Evolutionary conservation across 257 asterid species (phyloP).

Genomic region (Striga asiatica): DNA sequence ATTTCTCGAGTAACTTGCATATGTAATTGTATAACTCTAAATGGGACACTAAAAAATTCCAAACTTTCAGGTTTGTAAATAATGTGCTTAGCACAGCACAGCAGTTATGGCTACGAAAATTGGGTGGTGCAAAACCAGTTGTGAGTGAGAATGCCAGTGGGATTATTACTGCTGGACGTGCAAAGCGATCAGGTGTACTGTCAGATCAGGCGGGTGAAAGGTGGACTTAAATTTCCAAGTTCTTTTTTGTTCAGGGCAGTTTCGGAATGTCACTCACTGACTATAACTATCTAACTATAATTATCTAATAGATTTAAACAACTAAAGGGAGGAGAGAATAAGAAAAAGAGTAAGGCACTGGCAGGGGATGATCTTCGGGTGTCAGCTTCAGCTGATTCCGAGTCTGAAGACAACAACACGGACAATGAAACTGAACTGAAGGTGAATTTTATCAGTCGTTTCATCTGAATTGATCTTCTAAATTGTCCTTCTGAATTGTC

Average conservation of each 20-base stretch:
- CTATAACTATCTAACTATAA: conserved; percentile 16
- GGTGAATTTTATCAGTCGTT: conserved; percentile 31
- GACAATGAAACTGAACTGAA: conserved; percentile 45
- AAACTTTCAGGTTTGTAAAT: conserved; percentile 66
- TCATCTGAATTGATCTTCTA: conserved; percentile 1
- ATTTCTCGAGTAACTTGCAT: no score
- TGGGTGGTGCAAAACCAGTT: conserved; percentile 91
- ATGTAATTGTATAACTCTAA: neutral
- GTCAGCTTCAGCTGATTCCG: conserved; percentile 42
- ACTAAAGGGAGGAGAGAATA: conserved; percentile 70
- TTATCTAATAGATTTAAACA: conserved; percentile 56
- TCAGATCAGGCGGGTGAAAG: conserved; percentile 67
- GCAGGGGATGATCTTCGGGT: conserved; percentile 38
- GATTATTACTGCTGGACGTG: conserved; percentile 93
- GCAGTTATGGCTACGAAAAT: conserved; percentile 91
- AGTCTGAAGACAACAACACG: conserved; percentile 41
- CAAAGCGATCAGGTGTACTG: conserved; percentile 63
- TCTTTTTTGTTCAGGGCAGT: conserved; percentile 9
- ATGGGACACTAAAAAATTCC: neutral
- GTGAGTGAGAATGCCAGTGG: conserved; percentile 85
- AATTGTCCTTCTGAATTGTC: conserved; percentile 2
- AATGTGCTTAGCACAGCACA: conserved; percentile 96
- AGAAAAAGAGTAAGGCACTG: conserved; percentile 43
- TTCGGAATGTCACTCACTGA: conserved; percentile 13
- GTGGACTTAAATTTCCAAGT: conserved; percentile 27